Conservation (phyloP, 306 rosid species). For the Acmispon strigosus region DNA sequence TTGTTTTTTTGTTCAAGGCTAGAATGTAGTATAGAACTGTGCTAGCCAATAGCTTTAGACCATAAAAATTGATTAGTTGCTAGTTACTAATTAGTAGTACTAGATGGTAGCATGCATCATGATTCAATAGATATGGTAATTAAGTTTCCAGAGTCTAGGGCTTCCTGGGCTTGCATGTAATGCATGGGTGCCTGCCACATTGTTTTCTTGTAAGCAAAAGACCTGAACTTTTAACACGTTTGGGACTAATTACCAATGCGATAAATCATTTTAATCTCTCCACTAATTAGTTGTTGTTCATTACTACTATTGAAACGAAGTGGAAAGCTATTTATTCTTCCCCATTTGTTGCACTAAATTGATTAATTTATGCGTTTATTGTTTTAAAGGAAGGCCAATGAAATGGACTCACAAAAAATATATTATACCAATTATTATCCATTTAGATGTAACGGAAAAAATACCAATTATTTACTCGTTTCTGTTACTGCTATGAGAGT, state of each 20-base stretch:
- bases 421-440: not conserved
- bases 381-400: not conserved
- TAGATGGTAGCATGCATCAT: too few relatives aligned
- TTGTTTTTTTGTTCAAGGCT: not conserved
- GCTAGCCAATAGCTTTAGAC: not conserved
- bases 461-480: not conserved
- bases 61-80: too few relatives aligned
- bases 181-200: too few relatives aligned
- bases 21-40: too few relatives aligned
- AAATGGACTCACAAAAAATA: not conserved
- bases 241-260: not conserved
- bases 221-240: not conserved
- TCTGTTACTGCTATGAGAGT: constrained; percentile 19
- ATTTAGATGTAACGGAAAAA: constrained; percentile 6
- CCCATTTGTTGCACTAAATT: not conserved
- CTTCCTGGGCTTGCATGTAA: constrained; percentile 5
- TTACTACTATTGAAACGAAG: not conserved
- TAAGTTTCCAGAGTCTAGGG: not conserved
- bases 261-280: constrained; percentile 19
- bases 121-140: not conserved
- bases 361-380: not conserved
- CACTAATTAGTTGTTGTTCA: constrained; percentile 1
- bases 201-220: constrained; percentile 8
- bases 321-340: not conserved
- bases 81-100: not conserved